Conservation (phyloP, 257 asterid genomes). For the Nicotiana benthamiana region DNA sequence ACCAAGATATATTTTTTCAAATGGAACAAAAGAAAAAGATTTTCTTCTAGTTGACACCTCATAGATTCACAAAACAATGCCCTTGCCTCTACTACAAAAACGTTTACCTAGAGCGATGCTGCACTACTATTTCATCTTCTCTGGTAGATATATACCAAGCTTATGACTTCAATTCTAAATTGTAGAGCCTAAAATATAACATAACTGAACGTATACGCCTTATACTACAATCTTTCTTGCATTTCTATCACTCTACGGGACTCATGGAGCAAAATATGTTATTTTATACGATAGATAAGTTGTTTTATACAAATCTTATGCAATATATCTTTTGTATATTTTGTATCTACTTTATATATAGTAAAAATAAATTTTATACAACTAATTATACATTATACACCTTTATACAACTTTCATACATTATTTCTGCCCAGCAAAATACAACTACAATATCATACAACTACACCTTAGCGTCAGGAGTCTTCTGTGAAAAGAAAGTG, state of each 20-base stretch:
- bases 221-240: not conserved
- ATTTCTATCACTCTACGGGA: not conserved
- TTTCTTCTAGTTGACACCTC: constrained; percentile 31
- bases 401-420: too few species aligned
- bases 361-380: too few species aligned
- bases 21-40: not conserved
- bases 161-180: constrained; percentile 2
- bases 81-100: constrained; percentile 54
- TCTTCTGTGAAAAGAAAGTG: too few species aligned
- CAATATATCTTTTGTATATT: too few species aligned
- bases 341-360: too few species aligned
- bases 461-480: too few species aligned
- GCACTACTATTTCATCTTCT: constrained; percentile 1
- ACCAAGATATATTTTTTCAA: too few species aligned
- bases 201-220: not conserved
- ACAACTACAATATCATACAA: too few species aligned
- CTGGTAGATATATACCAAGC: not conserved
- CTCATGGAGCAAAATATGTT: not conserved
- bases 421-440: too few species aligned
- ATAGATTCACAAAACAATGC: constrained; percentile 47
- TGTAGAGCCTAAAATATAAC: not conserved
- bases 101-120: constrained; percentile 13
- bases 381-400: too few species aligned
- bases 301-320: too few species aligned
- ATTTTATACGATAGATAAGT: too few species aligned